phyloP scores from a whole-genome alignment of 768 basidiomycete genomes.

The Amanita inopinata region DNA sequence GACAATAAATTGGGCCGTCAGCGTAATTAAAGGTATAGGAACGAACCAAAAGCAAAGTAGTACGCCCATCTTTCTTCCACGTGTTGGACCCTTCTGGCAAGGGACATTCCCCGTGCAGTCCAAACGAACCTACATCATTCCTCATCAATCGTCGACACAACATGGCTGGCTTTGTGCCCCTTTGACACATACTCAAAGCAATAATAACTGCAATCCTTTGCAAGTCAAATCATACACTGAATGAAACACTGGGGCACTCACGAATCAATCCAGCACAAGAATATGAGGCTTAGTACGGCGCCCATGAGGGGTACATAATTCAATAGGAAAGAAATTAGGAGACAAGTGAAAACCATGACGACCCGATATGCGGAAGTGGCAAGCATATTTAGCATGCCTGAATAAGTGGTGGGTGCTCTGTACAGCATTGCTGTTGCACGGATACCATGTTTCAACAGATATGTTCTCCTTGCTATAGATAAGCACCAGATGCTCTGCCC shows the following conservation, averaged over 20 bases:
- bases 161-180: background rate
- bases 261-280: conserved; percentile 83
- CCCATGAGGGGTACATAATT: conserved; percentile 59
- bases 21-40: background rate
- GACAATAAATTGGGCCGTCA: no score
- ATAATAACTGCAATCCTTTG: conserved; percentile 56
- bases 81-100: conserved; percentile 58
- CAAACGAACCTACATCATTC: conserved; percentile 50
- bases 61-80: conserved; percentile 89
- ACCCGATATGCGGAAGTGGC: conserved; percentile 76
- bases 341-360: conserved; percentile 74
- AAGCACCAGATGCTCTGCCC: conserved; percentile 68
- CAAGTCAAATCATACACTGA: background rate
- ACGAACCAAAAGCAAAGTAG: conserved; percentile 71
- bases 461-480: conserved; percentile 66
- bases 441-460: conserved; percentile 59
- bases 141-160: background rate
- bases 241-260: conserved; percentile 40
- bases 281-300: conserved; percentile 48
- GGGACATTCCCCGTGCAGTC: conserved; percentile 63
- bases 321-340: conserved; percentile 58
- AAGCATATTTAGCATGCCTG: conserved; percentile 60
- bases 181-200: conserved; percentile 70
- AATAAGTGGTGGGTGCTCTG: conserved; percentile 41
- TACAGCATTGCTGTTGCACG: conserved; percentile 37